These are phyloP conservation scores for Tylopilus cervinicoccineus DNA, from an alignment of 768 basidiomycete species.

Conservation along the genomic window DNA sequence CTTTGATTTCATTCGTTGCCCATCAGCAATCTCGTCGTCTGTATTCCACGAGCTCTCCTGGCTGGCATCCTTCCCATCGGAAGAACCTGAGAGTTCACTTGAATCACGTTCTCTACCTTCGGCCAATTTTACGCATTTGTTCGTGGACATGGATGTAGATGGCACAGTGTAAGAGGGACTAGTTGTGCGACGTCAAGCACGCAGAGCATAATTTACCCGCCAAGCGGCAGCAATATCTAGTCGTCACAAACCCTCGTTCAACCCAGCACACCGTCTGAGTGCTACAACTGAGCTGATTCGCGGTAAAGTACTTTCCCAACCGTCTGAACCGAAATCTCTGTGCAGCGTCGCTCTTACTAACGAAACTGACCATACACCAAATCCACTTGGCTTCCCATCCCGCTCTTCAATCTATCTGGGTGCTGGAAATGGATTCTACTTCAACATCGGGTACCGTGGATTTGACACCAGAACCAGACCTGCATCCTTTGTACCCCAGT, in stretches of 20 bases:
- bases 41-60: slow-evolving; percentile 41
- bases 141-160: slow-evolving; percentile 40
- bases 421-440: slow-evolving; percentile 27
- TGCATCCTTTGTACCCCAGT: slow-evolving; percentile 76
- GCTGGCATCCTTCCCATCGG: slow-evolving; percentile 9
- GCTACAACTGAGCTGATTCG: slow-evolving; percentile 4
- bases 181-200: background rate
- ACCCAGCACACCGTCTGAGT: slow-evolving; percentile 1
- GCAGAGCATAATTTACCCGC: background rate
- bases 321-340: slow-evolving; percentile 19
- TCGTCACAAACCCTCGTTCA: slow-evolving; percentile 6
- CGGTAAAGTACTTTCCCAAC: slow-evolving; percentile 7
- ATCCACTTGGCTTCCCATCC: slow-evolving; percentile 2
- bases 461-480: slow-evolving; percentile 71
- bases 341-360: slow-evolving; percentile 1
- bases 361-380: slow-evolving; percentile 6
- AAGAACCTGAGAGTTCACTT: slow-evolving; percentile 7
- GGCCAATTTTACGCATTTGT: slow-evolving; percentile 50
- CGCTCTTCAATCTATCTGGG: slow-evolving; percentile 1
- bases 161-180: background rate
- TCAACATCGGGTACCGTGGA: slow-evolving; percentile 40
- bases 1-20: slow-evolving; percentile 61
- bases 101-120: slow-evolving; percentile 16
- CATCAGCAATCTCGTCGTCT: slow-evolving; percentile 59
- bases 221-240: background rate